phyloP scores from a whole-genome alignment of 441 rosid genomes.

The Erodium chrysanthum region DNA sequence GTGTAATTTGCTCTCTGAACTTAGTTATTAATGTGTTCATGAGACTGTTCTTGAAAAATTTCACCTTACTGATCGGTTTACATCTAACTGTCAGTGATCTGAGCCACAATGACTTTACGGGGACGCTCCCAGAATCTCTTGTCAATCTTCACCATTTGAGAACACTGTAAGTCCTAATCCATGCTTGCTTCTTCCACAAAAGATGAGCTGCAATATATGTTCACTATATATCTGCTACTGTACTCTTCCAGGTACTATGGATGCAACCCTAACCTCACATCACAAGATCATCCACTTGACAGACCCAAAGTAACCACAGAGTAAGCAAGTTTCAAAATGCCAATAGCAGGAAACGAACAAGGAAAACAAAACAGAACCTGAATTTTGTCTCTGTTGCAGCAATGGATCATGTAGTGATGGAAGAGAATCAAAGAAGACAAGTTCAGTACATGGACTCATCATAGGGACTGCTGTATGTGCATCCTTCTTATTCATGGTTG shows the following conservation, averaged over 20 bases:
- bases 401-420: conserved; percentile 24
- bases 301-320: conserved; percentile 32
- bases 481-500: conserved; percentile 29
- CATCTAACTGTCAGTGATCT: conserved; percentile 41
- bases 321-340: conserved; percentile 28
- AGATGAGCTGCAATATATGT: conserved; percentile 5
- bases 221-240: conserved; percentile 11
- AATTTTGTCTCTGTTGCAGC: conserved; percentile 30
- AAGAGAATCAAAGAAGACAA: conserved; percentile 17
- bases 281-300: conserved; percentile 22
- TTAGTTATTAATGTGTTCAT: conserved; percentile 5
- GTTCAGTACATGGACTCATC: conserved; percentile 24
- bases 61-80: conserved; percentile 4
- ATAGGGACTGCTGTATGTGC: conserved; percentile 37
- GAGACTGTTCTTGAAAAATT: conserved; percentile 6
- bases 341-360: neutral
- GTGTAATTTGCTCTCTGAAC: conserved; percentile 35
- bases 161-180: conserved; percentile 33
- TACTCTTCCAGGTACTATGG: conserved; percentile 35
- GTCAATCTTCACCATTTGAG: conserved; percentile 29
- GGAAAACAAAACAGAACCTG: conserved; percentile 16
- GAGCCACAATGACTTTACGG: conserved; percentile 37
- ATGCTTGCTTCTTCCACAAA: neutral
- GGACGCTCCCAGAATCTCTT: conserved; percentile 32
- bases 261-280: conserved; percentile 37